These are phyloP conservation scores for Musa balbisiana DNA, from an alignment of 202 grass and related monocot species.

Conservation along the genomic window DNA sequence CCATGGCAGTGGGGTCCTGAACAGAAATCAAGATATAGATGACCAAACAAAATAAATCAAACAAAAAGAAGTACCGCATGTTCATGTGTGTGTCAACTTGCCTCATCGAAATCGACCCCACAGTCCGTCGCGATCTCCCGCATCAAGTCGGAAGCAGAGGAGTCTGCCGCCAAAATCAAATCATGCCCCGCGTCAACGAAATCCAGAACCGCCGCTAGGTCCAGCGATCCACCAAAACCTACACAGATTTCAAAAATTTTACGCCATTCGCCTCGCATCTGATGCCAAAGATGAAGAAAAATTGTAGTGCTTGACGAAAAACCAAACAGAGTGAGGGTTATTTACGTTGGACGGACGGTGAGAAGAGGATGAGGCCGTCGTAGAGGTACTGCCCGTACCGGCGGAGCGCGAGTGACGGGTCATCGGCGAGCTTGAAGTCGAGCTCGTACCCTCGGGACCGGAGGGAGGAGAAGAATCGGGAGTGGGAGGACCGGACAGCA, in stretches of 20 bases:
- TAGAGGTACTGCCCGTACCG: slow-evolving; percentile 97
- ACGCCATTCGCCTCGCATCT: background rate
- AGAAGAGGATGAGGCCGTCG: slow-evolving; percentile 89
- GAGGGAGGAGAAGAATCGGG: slow-evolving; percentile 72
- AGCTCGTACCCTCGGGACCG: slow-evolving; percentile 75
- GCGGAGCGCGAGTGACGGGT: slow-evolving; percentile 74
- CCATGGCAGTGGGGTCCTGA: slow-evolving; percentile 74
- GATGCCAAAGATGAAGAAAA: slow-evolving; percentile 8
- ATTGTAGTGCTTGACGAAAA: background rate
- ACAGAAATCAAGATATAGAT: slow-evolving; percentile 22
- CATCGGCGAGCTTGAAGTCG: slow-evolving; percentile 86
- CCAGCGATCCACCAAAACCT: slow-evolving; percentile 90
- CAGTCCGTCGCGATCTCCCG: slow-evolving; percentile 88
- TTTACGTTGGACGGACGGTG: slow-evolving; percentile 67
- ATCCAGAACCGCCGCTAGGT: slow-evolving; percentile 65
- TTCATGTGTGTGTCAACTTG: slow-evolving; percentile 24
- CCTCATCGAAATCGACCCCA: slow-evolving; percentile 94
- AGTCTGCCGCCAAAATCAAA: slow-evolving; percentile 80
- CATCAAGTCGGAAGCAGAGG: slow-evolving; percentile 85
- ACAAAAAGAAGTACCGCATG: background rate
- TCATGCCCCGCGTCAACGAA: slow-evolving; percentile 88
- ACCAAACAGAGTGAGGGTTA: background rate
- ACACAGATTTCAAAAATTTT: slow-evolving; percentile 2
- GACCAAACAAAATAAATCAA: slow-evolving; percentile 14
- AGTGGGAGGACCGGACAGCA: slow-evolving; percentile 77